phyloP scores from a whole-genome alignment of 169 alveolate genomes.

The Eimeria zaria region DNA sequence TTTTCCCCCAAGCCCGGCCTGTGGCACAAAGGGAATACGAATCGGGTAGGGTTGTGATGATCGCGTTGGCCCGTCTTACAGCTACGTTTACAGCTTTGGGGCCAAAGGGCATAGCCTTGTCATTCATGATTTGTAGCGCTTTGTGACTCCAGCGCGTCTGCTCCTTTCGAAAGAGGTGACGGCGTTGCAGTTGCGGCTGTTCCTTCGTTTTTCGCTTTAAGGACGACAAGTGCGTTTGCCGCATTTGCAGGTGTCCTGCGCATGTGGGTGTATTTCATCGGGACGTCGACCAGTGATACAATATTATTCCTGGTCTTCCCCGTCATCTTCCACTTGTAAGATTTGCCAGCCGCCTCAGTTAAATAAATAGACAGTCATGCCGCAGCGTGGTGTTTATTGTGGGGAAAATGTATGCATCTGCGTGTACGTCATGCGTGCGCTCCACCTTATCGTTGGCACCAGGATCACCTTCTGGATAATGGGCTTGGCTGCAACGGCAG shows the following conservation, averaged over 20 bases:
- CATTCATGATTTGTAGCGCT: not conserved
- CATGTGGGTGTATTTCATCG: conserved; percentile 73
- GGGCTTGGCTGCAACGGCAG: conserved; percentile 65
- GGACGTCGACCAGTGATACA: conserved; percentile 55
- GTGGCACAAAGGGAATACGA: conserved; percentile 73
- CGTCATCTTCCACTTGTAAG: conserved; percentile 70
- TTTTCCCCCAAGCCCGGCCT: conserved; percentile 76
- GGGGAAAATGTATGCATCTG: not conserved
- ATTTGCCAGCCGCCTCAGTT: not conserved
- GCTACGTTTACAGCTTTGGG: not conserved
- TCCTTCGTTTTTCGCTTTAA: not conserved
- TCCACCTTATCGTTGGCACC: not conserved
- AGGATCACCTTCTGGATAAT: conserved; percentile 72
- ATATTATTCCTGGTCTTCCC: conserved; percentile 51
- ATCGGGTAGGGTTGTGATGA: conserved; percentile 25
- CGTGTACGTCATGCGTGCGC: not conserved
- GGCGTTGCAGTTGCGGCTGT: not conserved
- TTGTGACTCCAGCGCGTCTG: not conserved
- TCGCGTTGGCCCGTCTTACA: not conserved
- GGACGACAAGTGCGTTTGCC: not conserved
- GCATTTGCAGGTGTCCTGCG: conserved; percentile 77
- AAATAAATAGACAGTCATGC: not conserved
- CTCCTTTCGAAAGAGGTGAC: not conserved
- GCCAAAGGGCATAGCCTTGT: not conserved
- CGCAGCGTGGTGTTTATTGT: not conserved